Evolutionary conservation across 768 basidiomycete species (phyloP), one percentile per base, ranked within the genome.

Genomic region (Filobasidium wieringae): DNA sequence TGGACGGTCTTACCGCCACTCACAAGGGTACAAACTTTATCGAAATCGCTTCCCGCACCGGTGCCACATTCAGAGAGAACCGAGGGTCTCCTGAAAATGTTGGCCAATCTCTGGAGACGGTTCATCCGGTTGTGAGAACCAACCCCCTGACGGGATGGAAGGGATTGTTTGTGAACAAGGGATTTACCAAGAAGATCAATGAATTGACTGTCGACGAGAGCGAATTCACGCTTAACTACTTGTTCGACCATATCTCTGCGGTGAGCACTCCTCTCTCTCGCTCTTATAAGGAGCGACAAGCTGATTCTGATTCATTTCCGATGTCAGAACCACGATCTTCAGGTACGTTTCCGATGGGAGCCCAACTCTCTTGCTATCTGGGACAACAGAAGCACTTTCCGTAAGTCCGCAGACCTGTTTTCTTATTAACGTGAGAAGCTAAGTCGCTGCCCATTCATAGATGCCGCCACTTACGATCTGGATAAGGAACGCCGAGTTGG

Each of bases 321-420:
- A n/a, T n/a, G n/a, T 0, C 79, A 80, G 58, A 81, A 81, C 71
- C 80, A 81, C 61, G 80, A 82, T 65, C 70, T 80, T 34, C 80
- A 80, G 58, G 61, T 65, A 32, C 58, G 69, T 72, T 73, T 74
- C 74, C 74, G 76, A 17, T 83, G 81, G 81, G 67, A 71, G 32
- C 64, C 66, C 47, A 77, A 80, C 59, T 79, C 81, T 51, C 66
- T 82, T 26, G 81, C 81, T 0, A 79, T 83, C 59, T 82, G 81
- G 82, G 80, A 81, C 57, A 83, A 82, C 63, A 70, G 80, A 39
- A 68, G 73, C 27, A 78, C 78, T 0, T 76, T 64, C 43, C 74
- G 74, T 52, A 37, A 34, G 54, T 53, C n/a, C 33, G 52, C n/a
- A n/a, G n/a, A n/a, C n/a, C n/a, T n/a, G n/a, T n/a, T n/a, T n/a